phyloP scores from a whole-genome alignment of 192 early-diverging fungal genomes.

The Coemansia sp. region DNA sequence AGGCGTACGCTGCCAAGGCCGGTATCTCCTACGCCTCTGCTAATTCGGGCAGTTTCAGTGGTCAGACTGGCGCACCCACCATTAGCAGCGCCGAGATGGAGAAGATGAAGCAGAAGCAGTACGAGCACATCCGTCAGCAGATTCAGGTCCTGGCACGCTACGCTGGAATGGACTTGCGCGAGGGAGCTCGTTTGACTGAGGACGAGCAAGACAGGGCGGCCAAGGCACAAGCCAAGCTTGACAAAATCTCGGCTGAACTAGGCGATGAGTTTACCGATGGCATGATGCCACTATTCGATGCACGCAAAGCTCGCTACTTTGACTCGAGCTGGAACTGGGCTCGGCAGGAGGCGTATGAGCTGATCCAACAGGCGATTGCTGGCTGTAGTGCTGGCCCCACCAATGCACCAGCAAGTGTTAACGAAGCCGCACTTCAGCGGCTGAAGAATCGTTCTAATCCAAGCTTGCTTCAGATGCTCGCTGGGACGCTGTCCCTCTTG shows the following conservation, averaged over 20 bases:
- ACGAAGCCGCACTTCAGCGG: slow-evolving; percentile 35
- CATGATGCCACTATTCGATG: slow-evolving; percentile 75
- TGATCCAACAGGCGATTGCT: slow-evolving; percentile 82
- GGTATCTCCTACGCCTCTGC: too few species aligned
- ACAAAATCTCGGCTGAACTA: slow-evolving; percentile 71
- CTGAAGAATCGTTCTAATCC: slow-evolving; percentile 83
- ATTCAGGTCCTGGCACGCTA: slow-evolving; percentile 80
- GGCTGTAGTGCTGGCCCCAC: slow-evolving; percentile 15
- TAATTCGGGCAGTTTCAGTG: too few species aligned
- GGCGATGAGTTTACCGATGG: slow-evolving; percentile 58
- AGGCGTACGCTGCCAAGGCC: too few species aligned
- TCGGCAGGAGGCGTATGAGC: slow-evolving; percentile 50
- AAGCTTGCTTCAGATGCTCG: slow-evolving; percentile 75
- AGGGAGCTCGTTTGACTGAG: slow-evolving; percentile 36
- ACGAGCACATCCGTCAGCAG: slow-evolving; percentile 74
- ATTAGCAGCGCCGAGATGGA: slow-evolving; percentile 90
- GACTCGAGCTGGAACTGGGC: slow-evolving; percentile 98
- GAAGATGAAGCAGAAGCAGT: slow-evolving; percentile 72
- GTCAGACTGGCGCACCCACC: too few species aligned
- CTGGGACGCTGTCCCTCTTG: slow-evolving; percentile 60
- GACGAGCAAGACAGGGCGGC: slow-evolving; percentile 60
- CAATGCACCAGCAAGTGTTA: slow-evolving; percentile 59
- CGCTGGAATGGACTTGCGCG: too few species aligned
- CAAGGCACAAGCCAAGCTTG: slow-evolving; percentile 74
- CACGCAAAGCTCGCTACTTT: slow-evolving; percentile 79